These are phyloP conservation scores for Cercophora newfieldiana DNA, from an alignment of 495 filamentous ascomycete species.

Conservation along the genomic window DNA sequence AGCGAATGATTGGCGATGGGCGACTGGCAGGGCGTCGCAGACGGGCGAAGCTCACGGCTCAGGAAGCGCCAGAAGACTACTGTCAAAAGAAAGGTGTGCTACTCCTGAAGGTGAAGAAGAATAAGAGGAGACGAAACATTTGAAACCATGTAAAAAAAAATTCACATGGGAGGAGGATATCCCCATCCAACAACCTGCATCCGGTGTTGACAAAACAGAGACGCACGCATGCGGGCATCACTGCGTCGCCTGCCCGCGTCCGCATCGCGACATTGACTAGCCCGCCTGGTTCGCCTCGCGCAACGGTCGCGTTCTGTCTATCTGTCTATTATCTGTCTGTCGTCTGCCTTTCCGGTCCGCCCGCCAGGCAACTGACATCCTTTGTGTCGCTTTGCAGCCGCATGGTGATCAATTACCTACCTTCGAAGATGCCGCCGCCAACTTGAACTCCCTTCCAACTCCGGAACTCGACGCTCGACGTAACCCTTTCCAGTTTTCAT, in stretches of 20 bases:
- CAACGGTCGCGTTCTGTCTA: constrained; percentile 1
- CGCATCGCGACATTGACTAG: neutral
- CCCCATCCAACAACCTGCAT: constrained; percentile 1
- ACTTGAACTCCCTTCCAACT: neutral
- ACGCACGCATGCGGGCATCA: neutral
- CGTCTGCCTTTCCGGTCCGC: neutral
- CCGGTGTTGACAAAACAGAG: constrained; percentile 5
- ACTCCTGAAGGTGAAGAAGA: constrained; percentile 6
- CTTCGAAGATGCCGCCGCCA: neutral
- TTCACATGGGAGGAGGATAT: constrained; percentile 8
- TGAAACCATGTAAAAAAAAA: neutral
- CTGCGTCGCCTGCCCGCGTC: neutral
- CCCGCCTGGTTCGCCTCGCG: neutral
- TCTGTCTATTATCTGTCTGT: neutral
- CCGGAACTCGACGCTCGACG: neutral
- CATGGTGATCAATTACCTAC: neutral
- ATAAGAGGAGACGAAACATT: neutral
- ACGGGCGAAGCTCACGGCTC: constrained; percentile 6
- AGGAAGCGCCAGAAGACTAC: neutral
- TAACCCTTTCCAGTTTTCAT: neutral
- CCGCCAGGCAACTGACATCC: neutral
- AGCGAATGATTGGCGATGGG: constrained; percentile 14
- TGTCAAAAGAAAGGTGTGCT: constrained; percentile 8
- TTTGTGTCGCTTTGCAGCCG: neutral
- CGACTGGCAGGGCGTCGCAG: constrained; percentile 8